A percentile compares a stretch with the other conserved stretches of the same genome.
phyloP scores from a whole-genome alignment of 108 stramenopile species.

The Schizochytrium sp. region DNA sequence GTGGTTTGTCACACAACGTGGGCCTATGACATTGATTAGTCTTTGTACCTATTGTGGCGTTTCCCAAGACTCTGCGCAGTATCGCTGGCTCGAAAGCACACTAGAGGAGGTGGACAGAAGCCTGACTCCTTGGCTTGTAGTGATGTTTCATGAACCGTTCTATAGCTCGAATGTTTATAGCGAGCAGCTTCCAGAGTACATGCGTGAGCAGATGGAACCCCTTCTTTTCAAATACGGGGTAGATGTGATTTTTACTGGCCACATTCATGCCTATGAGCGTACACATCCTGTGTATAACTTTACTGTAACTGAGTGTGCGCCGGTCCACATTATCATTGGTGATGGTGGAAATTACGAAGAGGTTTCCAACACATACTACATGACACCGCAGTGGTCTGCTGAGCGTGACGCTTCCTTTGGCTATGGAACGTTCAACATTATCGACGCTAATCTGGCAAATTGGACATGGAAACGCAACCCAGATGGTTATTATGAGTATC shows the following conservation, averaged over 20 bases:
- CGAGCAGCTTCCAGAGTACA: conserved; percentile 66
- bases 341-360: conserved; percentile 88
- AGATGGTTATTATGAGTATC: neutral
- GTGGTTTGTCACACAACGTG: neutral
- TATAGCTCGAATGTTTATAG: conserved; percentile 73
- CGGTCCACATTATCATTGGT: conserved; percentile 86
- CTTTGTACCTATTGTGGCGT: conserved; percentile 55
- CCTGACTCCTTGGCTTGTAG: conserved; percentile 73
- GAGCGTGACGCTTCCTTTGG: conserved; percentile 88
- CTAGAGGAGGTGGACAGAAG: conserved; percentile 73
- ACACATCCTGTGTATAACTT: conserved; percentile 67
- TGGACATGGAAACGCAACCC: conserved; percentile 73
- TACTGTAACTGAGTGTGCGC: conserved; percentile 61
- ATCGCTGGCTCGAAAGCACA: conserved; percentile 81
- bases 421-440: conserved; percentile 82
- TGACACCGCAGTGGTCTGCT: conserved; percentile 76
- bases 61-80: conserved; percentile 72
- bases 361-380: neutral
- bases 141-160: conserved; percentile 72
- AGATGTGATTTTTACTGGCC: conserved; percentile 70
- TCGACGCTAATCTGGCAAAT: conserved; percentile 80
- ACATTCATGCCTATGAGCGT: conserved; percentile 78
- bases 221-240: conserved; percentile 63
- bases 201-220: conserved; percentile 70
- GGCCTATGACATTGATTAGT: conserved; percentile 36